These are phyloP conservation scores for Trichocladium uniseriatum DNA, from an alignment of 495 filamentous ascomycete genomes.

Conservation along the genomic window DNA sequence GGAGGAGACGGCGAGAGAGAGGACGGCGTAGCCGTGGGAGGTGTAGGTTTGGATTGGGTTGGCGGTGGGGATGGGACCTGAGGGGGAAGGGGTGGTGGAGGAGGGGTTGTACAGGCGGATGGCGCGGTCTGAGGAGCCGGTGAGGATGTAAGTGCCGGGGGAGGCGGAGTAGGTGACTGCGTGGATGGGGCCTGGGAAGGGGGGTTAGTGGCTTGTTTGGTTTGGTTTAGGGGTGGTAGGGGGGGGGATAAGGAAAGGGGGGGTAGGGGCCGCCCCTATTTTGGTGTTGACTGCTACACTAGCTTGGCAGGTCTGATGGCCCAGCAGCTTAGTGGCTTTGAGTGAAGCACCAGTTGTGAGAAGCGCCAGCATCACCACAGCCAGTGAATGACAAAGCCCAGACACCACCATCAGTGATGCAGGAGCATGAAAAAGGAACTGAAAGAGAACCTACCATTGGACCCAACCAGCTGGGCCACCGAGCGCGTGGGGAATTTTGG, in stretches of 20 bases:
- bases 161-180: conserved; percentile 62
- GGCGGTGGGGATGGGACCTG: conserved; percentile 24
- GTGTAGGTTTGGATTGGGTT: conserved; percentile 74
- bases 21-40: conserved; percentile 83
- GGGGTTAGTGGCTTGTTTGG: too few species aligned
- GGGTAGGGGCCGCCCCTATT: too few species aligned
- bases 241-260: too few species aligned
- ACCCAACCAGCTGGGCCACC: conserved; percentile 36
- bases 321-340: background rate
- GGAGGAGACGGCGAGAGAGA: conserved; percentile 61
- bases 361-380: background rate
- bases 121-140: conserved; percentile 75
- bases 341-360: background rate
- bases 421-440: background rate
- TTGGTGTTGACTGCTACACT: too few species aligned
- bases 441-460: conserved; percentile 19
- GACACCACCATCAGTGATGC: background rate
- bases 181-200: conserved; percentile 55
- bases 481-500: conserved; percentile 31
- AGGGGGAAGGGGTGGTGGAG: conserved; percentile 12
- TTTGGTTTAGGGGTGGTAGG: too few species aligned
- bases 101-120: conserved; percentile 70
- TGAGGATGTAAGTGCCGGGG: conserved; percentile 66
- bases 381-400: background rate
- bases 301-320: background rate